phyloP scores from a whole-genome alignment of 2,329 filamentous ascomycete species.

The Aspergillus piperis region DNA sequence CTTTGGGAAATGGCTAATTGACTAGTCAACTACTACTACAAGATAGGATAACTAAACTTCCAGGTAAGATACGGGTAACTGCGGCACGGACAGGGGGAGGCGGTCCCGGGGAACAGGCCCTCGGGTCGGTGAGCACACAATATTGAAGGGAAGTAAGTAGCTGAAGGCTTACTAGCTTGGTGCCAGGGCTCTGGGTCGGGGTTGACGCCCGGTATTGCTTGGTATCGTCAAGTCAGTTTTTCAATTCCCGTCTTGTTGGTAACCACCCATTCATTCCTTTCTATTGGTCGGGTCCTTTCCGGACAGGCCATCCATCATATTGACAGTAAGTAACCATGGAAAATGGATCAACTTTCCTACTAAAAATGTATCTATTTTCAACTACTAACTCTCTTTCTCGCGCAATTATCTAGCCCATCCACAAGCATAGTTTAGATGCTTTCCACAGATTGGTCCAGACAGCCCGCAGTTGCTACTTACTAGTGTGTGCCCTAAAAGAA shows the following conservation, averaged over 20 bases:
- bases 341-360: not conserved
- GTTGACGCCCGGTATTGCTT: constrained; percentile 14
- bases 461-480: not conserved
- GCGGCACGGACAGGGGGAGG: constrained; percentile 14
- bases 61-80: constrained; percentile 6
- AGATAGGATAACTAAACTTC: not conserved
- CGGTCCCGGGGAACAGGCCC: constrained; percentile 21
- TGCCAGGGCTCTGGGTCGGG: not conserved
- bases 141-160: too few species aligned
- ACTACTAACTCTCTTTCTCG: not conserved
- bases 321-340: not conserved
- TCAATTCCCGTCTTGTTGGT: too few species aligned
- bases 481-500: constrained; percentile 1
- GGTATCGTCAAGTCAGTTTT: constrained; percentile 8
- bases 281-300: not conserved
- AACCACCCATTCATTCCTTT: not conserved
- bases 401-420: not conserved
- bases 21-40: not conserved
- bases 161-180: not conserved
- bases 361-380: not conserved
- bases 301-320: not conserved
- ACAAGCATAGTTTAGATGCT: too few species aligned
- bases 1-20: not conserved
- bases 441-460: not conserved
- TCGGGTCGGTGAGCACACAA: constrained; percentile 16